Evolutionary conservation across 129 eudicot species (phyloP).

Genomic region (Flaveria linearis): DNA sequence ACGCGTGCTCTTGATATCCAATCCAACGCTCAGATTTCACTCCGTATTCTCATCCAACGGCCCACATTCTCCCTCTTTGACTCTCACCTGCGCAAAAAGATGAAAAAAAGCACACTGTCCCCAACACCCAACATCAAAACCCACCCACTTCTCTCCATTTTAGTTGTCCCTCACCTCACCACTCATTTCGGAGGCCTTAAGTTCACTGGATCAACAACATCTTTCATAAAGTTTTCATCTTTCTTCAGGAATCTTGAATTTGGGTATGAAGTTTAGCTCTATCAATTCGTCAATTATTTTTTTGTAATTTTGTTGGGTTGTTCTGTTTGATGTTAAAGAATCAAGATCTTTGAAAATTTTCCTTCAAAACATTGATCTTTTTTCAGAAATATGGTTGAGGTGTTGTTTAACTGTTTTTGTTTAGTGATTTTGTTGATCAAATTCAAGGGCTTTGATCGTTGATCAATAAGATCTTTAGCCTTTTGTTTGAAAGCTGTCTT

Average conservation of each 20-base stretch:
- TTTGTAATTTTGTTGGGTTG: background rate
- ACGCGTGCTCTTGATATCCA: constrained; percentile 41
- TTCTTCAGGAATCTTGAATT: constrained; percentile 3
- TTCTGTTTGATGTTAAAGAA: constrained; percentile 5
- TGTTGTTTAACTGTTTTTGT: background rate
- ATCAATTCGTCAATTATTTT: background rate
- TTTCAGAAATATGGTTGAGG: constrained; percentile 8
- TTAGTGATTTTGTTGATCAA: background rate
- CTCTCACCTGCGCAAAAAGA: constrained; percentile 35
- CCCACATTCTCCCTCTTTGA: constrained; percentile 33
- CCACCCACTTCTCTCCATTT: constrained; percentile 31
- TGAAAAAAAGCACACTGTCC: constrained; percentile 30
- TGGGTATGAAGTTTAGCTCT: background rate
- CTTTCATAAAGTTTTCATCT: constrained; percentile 24
- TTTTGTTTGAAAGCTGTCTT: background rate
- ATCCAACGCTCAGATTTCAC: constrained; percentile 19
- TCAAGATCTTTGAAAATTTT: background rate
- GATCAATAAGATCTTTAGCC: background rate
- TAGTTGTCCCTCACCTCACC: constrained; percentile 22
- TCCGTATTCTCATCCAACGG: constrained; percentile 24
- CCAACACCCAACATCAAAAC: constrained; percentile 32
- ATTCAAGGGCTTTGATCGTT: background rate
- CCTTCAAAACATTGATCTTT: background rate
- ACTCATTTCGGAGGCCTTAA: constrained; percentile 24
- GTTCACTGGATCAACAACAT: constrained; percentile 8